Base-by-base conservation (phyloP, 2,329 filamentous ascomycete species). In the Phialophora expanda region DNA sequence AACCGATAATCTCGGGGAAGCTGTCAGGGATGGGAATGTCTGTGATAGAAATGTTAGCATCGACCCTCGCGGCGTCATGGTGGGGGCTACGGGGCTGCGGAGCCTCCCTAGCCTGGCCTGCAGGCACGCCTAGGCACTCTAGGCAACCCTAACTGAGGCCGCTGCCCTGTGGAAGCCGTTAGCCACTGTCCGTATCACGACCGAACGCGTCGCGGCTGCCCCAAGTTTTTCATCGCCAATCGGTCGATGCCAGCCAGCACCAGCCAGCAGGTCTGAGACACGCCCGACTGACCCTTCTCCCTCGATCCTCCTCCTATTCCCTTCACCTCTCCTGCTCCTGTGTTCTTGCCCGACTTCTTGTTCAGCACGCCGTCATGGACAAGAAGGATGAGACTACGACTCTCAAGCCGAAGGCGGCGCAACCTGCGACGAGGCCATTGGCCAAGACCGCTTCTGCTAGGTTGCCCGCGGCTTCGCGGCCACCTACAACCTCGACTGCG, bases 381-480 rank as follows among this genome's bases (percentile, higher is more conserved):
- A 69, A 67, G 60, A 56, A 60, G 28, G 64, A 66, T 34, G 66
- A 65, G 28, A 62, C 66, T 2, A 22, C 58, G 17, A 55, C 64
- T 20, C 12, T 63, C 8, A 69, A 64, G 51, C 24, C 69, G 3
- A 80, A 78, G 70, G 68, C 75, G 28, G 66, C 71, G 48, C 68
- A 72, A 54, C 66, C 75, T 11, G 66, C 75, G 12, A 78, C 78
- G 65, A 76, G 75, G 60, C 74, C 78, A 20, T 58, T 76, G 38
- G 72, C 78, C 17, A 70, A 74, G 44, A 72, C 76, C 12, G 78
- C 78, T 22, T 75, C 79, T 2, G 67, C 67, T 8, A 76, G 69
- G 55, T 32, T 73, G 24, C 71, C 72, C 2, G 71, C 69, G 3
- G 50, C 71, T n/a, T 76, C 76, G 3, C 74, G 76, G 14, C 59